Evolutionary conservation across 176 grass and related monocot genomes (phyloP), one percentile per base, ranked within the genome.

Genomic region (Areca catechu): DNA sequence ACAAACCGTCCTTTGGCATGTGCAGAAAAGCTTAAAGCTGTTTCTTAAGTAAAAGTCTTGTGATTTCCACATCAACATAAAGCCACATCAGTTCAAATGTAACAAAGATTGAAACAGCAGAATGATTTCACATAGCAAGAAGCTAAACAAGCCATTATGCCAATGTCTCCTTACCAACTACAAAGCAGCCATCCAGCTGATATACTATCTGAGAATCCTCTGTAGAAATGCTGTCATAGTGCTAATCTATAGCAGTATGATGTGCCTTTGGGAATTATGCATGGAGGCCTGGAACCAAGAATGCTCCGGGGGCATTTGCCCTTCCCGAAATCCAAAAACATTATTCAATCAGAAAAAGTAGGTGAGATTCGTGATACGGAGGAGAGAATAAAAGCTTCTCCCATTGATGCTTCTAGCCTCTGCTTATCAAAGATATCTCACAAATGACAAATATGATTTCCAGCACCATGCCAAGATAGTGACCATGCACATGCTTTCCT

Each of bases 201-300:
- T 23, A 68, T 51, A 72, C 72, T 60, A 78, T 79, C 20, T 34
- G 75, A 76, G 76, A 83, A 73, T 53, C 75, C 79, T 82, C 76
- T 56, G 71, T 65, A 72, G 68, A 76, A 79, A 69, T 66, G 24
- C 58, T 79, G 55, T 49, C 71, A 68, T 67, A 76, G 77, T 72
- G 79, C 79, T 79, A 83, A 73, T 76, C 51, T 83, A 70, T 75
- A 87, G 76, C 79, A 83, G 79, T 74, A 73, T 74, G 65, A 66
- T 66, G 65, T 71, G 81, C 74, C 54, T 68, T 88, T 82, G 63
- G 23, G 53, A 73, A 61, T 20, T 65, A 79, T 63, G 71, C 57
- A 77, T 61, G 63, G 70, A 83, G 72, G 72, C 63, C 53, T 71
- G 80, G 54, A 81, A 56, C 52, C 72, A 78, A 73, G 60, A 77